Percentiles rank a stretch among this genome's conserved stretches.
Conservation (phyloP, 129 eudicot species). For the Escallonia herrerae region DNA sequence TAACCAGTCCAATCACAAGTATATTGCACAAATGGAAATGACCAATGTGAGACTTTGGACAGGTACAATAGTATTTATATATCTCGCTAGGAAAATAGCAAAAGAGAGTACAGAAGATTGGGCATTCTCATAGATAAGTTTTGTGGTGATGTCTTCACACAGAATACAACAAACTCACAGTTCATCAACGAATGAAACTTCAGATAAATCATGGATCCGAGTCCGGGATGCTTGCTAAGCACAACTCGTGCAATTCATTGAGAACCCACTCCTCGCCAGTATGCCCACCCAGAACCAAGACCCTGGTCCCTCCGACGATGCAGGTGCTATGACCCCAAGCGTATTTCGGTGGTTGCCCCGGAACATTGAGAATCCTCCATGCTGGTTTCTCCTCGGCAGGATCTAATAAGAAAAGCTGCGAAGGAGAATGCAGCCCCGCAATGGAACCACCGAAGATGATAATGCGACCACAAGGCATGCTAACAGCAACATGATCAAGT, state of each 20-base stretch:
- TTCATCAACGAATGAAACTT: too few relatives aligned
- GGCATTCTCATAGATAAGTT: too few relatives aligned
- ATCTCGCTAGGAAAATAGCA: too few relatives aligned
- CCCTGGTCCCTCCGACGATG: conserved; percentile 85
- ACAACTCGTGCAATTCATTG: conserved; percentile 76
- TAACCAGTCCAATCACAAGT: too few relatives aligned
- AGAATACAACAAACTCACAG: too few relatives aligned
- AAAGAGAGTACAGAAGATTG: too few relatives aligned
- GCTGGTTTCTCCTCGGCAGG: conserved; percentile 77
- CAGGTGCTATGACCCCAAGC: conserved; percentile 97
- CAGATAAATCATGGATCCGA: conserved; percentile 31
- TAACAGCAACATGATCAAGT: conserved; percentile 82
- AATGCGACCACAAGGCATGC: conserved; percentile 87
- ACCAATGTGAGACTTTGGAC: too few relatives aligned
- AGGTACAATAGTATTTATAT: too few relatives aligned
- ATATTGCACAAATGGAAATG: too few relatives aligned
- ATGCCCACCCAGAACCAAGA: conserved; percentile 79
- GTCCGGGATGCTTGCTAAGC: conserved; percentile 71
- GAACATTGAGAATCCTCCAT: conserved; percentile 72
- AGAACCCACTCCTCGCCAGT: conserved; percentile 91
- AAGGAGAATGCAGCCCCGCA: conserved; percentile 81
- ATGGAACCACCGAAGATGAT: conserved; percentile 83
- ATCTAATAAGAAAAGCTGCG: conserved; percentile 73
- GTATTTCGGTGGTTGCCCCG: conserved; percentile 74
- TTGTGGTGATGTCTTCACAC: too few relatives aligned